Evolutionary conservation across 23 red algal genomes (phyloP), one percentile per base, ranked within the genome.

Genomic region (Cyanidioschyzon merolae): DNA sequence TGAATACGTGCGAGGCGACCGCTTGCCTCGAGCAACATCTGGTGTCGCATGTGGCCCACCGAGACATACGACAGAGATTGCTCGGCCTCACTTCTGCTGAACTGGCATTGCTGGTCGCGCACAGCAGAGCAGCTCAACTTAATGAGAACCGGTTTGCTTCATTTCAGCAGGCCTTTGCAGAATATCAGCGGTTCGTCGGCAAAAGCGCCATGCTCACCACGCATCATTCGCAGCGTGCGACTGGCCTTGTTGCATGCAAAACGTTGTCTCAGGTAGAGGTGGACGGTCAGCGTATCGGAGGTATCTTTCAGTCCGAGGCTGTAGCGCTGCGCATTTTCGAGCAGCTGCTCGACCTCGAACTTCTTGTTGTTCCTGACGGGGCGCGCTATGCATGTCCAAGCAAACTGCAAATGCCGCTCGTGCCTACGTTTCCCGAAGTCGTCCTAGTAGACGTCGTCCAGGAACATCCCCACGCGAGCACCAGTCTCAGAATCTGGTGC

Each of bases 41-140:
- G 45, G 12, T 21, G 21, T 21, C 21, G 7, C 21, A 54, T 21
- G 45, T 54, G 21, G 12, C 21, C 21, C 45, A 21, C 45, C 45
- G 45, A 15, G 45, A 54, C 45, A 54, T 54, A 15, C 45, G 45
- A 21, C 63, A 71, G 63, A 3, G n/a, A 3, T 27, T 71, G 12
- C 29, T 7, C 63, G 30, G 63, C 63, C n/a, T 71, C 3, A 32
- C 63, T 27, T 25, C 63, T 7, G 7, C 32, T 17, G 63, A 71
- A 32, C 63, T 71, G 12, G 63, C n/a, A 3, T 32, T 71, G 16
- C 63, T 71, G 63, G 63, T 71, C n/a, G 63, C 63, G 29, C 63
- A 71, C 32, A 25, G 32, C 29, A 7, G 63, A 32, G n/a, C 30
- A 7, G 63, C 32, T 32, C 63, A 71, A 7, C 2, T 15, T 7